These are phyloP conservation scores for Chamaenerion angustifolium DNA, from an alignment of 345 rosid species.

Conservation along the genomic window DNA sequence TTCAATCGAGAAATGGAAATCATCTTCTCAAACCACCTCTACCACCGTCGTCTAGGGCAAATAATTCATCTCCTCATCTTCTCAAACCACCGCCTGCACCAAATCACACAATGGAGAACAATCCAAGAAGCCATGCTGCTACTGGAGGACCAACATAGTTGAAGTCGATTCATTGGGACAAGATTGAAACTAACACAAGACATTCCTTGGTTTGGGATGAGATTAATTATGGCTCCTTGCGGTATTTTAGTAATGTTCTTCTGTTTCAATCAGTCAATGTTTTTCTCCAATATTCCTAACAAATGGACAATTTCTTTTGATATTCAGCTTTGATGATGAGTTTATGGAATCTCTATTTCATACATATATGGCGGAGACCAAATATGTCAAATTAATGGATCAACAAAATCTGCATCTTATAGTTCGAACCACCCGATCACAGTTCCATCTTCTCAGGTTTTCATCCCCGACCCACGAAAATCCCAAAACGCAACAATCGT, in stretches of 20 bases:
- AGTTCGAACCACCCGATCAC: conserved; percentile 13
- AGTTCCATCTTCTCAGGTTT: conserved; percentile 18
- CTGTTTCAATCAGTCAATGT: no score
- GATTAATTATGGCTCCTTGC: conserved; percentile 43
- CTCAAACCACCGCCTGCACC: conserved; percentile 21
- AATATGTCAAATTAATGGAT: conserved; percentile 6
- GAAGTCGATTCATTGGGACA: conserved; percentile 58
- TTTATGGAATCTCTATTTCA: conserved; percentile 34
- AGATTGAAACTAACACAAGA: conserved; percentile 34
- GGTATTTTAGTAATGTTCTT: conserved; percentile 13
- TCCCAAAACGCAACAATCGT: conserved; percentile 47
- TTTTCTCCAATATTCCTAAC: neutral
- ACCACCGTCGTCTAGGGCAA: conserved; percentile 13
- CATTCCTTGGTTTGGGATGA: conserved; percentile 63
- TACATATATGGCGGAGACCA: conserved; percentile 13
- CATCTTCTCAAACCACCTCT: conserved; percentile 1
- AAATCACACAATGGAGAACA: conserved; percentile 18
- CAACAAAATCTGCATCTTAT: conserved; percentile 1
- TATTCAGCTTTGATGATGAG: conserved; percentile 38
- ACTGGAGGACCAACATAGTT: conserved; percentile 22
- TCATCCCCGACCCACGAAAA: conserved; percentile 39
- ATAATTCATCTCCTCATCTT: conserved; percentile 8
- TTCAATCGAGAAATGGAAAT: no score
- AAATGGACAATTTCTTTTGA: neutral
- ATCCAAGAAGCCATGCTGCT: conserved; percentile 10